phyloP scores from a whole-genome alignment of 139 green algal species.

The Bryopsis sp. region DNA sequence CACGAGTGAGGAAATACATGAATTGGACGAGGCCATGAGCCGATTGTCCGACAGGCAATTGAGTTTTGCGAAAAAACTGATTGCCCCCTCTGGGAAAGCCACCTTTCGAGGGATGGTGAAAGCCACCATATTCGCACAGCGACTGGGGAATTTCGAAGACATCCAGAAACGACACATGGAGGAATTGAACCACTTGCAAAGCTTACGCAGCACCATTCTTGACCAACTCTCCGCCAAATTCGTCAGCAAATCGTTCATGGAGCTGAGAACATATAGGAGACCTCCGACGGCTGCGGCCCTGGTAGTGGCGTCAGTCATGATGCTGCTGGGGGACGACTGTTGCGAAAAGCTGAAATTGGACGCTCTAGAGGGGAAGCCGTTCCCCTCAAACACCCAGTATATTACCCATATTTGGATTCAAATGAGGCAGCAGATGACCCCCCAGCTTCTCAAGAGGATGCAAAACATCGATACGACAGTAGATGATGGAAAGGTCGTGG shows the following conservation, averaged over 20 bases:
- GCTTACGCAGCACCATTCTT: no score
- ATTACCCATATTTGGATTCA: background rate
- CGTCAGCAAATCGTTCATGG: background rate
- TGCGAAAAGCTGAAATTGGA: background rate
- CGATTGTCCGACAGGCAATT: no score
- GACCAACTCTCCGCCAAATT: background rate
- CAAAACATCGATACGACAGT: background rate
- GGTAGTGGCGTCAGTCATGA: background rate
- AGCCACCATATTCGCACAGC: no score
- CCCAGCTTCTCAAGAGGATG: background rate
- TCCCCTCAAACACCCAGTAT: background rate
- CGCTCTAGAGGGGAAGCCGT: background rate
- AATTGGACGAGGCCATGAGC: no score
- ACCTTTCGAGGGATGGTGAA: no score
- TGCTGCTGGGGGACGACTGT: background rate
- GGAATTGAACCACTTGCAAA: no score
- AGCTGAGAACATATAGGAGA: background rate
- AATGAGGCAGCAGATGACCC: background rate
- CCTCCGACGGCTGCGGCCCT: background rate
- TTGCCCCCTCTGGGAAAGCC: no score
- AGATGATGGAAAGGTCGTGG: background rate
- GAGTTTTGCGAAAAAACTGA: no score
- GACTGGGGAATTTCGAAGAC: no score
- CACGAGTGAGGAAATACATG: no score
- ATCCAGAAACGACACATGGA: no score